Percentiles rank a stretch among this genome's conserved stretches.
Evolutionary conservation across 176 grass and related monocot genomes (phyloP).

Genomic region (Oryza brachyantha): DNA sequence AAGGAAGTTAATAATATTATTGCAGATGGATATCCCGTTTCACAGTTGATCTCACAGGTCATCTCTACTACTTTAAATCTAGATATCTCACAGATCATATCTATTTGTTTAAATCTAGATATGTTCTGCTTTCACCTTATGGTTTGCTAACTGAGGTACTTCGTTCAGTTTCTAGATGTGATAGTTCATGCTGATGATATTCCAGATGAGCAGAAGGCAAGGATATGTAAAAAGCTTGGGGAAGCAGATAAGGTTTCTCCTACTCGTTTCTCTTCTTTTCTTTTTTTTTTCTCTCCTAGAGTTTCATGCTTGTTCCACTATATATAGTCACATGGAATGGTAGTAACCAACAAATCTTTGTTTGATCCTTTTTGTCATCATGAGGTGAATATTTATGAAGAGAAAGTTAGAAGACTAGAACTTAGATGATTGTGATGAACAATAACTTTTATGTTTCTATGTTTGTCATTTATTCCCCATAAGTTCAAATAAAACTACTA

Average conservation of each 20-base stretch:
- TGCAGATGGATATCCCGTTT: conserved; percentile 94
- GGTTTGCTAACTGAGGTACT: conserved; percentile 34
- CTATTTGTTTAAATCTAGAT: conserved; percentile 1
- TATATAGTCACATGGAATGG: not conserved
- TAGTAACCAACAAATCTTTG: not conserved
- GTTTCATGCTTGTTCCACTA: not conserved
- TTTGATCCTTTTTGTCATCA: not conserved
- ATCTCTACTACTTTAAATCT: conserved; percentile 6
- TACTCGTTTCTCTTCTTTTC: not conserved
- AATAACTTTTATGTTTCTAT: not conserved
- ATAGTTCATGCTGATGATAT: conserved; percentile 67
- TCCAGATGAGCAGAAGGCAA: conserved; percentile 88
- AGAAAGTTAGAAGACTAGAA: not conserved
- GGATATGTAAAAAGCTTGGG: conserved; percentile 92
- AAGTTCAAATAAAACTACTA: conserved; percentile 8
- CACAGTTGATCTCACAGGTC: conserved; percentile 86
- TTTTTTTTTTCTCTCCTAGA: conserved; percentile 10
- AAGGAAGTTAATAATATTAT: conserved; percentile 93
- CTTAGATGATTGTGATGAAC: not conserved
- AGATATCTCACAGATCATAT: conserved; percentile 66
- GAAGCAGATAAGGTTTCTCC: conserved; percentile 90
- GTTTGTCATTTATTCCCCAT: not conserved
- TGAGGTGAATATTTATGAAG: not conserved
- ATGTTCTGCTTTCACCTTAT: conserved; percentile 18
- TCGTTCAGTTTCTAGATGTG: conserved; percentile 77